Percentiles rank a stretch among this genome's conserved stretches.
Conservation (phyloP, 176 grass and related monocot genomes). For the Lolium perenne region DNA sequence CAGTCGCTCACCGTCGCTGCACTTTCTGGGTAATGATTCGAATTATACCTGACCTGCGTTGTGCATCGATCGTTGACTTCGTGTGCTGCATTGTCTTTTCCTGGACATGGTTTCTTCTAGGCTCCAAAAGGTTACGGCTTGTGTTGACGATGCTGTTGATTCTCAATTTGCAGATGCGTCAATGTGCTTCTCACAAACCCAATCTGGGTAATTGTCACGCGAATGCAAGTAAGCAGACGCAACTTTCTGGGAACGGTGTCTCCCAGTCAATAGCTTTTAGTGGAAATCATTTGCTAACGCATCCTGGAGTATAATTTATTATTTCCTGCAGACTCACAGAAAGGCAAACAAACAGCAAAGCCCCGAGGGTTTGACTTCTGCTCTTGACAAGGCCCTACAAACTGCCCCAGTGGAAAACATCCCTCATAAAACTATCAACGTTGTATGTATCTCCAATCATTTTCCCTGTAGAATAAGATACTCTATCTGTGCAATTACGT, state of each 20-base stretch:
- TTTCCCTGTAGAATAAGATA: conserved; percentile 10
- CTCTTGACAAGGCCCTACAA: conserved; percentile 50
- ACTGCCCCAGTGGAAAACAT: conserved; percentile 55
- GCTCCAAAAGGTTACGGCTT: conserved; percentile 11
- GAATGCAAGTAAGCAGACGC: conserved; percentile 77
- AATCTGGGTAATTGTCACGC: conserved; percentile 89
- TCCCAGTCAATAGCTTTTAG: conserved; percentile 6
- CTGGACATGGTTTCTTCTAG: neutral
- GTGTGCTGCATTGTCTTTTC: conserved; percentile 18
- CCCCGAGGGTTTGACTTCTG: conserved; percentile 49
- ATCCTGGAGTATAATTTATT: conserved; percentile 32
- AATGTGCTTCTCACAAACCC: conserved; percentile 97
- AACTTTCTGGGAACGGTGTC: neutral
- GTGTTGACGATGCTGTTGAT: conserved; percentile 13
- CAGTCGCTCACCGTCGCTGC: conserved; percentile 89
- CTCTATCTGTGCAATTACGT: neutral
- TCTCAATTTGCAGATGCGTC: conserved; percentile 64
- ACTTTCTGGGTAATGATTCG: conserved; percentile 73
- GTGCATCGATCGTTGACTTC: conserved; percentile 34
- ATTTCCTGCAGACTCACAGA: conserved; percentile 75
- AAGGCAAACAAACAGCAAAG: conserved; percentile 59
- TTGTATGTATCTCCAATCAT: conserved; percentile 52
- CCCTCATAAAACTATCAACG: conserved; percentile 69
- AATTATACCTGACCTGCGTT: too few relatives aligned
- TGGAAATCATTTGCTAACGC: neutral